Evolutionary conservation across 805 yeast genomes (phyloP).

Genomic region (Metschnikowia reukaufii): DNA sequence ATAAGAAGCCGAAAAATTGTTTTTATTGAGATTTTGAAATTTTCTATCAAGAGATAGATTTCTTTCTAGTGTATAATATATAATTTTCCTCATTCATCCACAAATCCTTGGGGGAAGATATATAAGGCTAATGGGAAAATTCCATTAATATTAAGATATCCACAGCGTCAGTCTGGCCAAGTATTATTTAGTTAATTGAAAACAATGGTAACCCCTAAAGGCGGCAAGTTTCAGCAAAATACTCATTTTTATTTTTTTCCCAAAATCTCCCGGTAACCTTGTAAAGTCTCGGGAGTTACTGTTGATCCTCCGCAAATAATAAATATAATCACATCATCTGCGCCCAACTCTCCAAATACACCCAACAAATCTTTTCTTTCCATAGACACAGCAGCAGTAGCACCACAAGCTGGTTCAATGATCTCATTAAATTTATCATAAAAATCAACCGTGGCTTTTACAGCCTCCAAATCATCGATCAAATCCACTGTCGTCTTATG

Average conservation of each 20-base stretch:
- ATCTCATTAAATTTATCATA: constrained; percentile 51
- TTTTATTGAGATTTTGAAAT: too few species aligned
- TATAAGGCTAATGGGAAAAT: too few species aligned
- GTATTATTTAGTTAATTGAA: too few species aligned
- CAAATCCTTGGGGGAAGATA: too few species aligned
- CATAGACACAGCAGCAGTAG: constrained; percentile 55
- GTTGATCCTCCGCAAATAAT: constrained; percentile 54
- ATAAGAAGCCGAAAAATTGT: too few species aligned
- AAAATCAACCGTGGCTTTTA: constrained; percentile 51
- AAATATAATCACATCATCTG: constrained; percentile 48
- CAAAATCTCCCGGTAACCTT: constrained; percentile 13
- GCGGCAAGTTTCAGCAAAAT: too few species aligned
- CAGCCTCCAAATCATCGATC: constrained; percentile 56
- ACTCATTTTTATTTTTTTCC: background rate
- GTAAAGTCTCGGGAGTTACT: constrained; percentile 11
- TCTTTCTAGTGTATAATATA: too few species aligned
- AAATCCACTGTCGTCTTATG: constrained; percentile 17
- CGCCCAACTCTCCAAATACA: constrained; percentile 25
- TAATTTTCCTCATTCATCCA: too few species aligned
- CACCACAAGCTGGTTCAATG: constrained; percentile 76
- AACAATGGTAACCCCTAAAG: too few species aligned
- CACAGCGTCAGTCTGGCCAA: too few species aligned
- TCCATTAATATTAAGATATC: too few species aligned
- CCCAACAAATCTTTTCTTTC: constrained; percentile 30
- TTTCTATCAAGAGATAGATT: too few species aligned